A percentile compares a stretch with the other conserved stretches of the same genome.
Evolutionary conservation across 768 basidiomycete species (phyloP).

Genomic region (Termitomyces sp.): DNA sequence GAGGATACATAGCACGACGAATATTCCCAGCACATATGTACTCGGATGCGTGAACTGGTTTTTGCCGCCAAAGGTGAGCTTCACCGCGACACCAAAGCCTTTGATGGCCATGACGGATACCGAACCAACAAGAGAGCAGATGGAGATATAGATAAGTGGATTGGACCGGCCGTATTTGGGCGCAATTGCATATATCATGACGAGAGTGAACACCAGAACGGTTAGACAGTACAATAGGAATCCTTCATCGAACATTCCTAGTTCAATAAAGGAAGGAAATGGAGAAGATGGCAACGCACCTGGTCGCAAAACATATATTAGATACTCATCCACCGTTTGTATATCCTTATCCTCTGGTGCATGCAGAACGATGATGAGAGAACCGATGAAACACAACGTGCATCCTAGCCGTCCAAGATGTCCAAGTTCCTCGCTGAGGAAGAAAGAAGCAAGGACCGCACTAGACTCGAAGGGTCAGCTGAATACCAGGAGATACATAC

Average conservation of each 20-base stretch:
- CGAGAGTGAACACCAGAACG: constrained; percentile 72
- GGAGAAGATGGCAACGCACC: constrained; percentile 41
- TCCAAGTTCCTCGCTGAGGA: constrained; percentile 91
- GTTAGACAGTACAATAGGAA: constrained; percentile 90
- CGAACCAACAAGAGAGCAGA: constrained; percentile 94
- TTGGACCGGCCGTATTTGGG: constrained; percentile 86
- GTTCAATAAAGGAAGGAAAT: neutral
- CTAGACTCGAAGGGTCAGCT: constrained; percentile 35
- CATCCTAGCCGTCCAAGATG: constrained; percentile 89
- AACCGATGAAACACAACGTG: constrained; percentile 78
- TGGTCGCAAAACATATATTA: constrained; percentile 90
- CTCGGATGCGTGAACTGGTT: constrained; percentile 94
- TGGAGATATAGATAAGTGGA: constrained; percentile 91
- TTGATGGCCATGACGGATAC: constrained; percentile 99
- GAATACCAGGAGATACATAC: neutral
- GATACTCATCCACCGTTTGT: constrained; percentile 89
- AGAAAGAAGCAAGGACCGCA: constrained; percentile 89
- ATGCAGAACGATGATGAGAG: constrained; percentile 92
- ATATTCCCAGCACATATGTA: constrained; percentile 93
- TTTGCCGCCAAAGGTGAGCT: constrained; percentile 87
- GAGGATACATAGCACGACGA: constrained; percentile 80
- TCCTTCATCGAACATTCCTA: constrained; percentile 38
- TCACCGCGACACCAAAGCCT: constrained; percentile 95
- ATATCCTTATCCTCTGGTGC: constrained; percentile 96
- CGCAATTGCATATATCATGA: constrained; percentile 84